Evolutionary conservation across 257 asterid species (phyloP).

Genomic region (Solanum clarkiae): DNA sequence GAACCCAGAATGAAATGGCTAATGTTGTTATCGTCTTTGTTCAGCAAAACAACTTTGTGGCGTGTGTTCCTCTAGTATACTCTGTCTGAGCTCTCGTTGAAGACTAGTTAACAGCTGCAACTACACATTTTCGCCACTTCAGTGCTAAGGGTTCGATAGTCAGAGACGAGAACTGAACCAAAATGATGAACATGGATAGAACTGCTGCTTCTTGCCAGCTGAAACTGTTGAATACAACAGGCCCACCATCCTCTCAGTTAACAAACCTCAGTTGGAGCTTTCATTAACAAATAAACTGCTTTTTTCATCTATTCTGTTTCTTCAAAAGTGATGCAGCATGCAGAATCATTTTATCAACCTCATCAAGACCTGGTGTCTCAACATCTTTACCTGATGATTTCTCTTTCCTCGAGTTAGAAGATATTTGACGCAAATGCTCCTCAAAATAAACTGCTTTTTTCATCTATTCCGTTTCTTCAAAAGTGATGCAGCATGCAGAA

Average conservation of each 20-base stretch:
- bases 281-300: neutral
- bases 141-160: neutral
- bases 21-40: neutral
- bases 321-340: constrained; percentile 83
- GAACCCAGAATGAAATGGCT: neutral
- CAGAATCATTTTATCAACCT: constrained; percentile 66
- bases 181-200: neutral
- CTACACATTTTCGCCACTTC: neutral
- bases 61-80: neutral
- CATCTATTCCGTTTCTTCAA: constrained; percentile 57
- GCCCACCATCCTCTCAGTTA: neutral
- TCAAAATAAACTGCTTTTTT: constrained; percentile 39
- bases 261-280: neutral
- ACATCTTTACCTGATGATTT: constrained; percentile 23
- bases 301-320: constrained; percentile 38
- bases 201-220: neutral
- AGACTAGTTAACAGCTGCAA: neutral
- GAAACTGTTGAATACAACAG: neutral
- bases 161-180: neutral
- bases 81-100: neutral
- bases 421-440: constrained; percentile 51
- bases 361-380: constrained; percentile 51
- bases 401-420: constrained; percentile 46
- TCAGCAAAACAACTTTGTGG: neutral
- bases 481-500: constrained; percentile 77